phyloP scores from a whole-genome alignment of 2,329 filamentous ascomycete species.

The Aureobasidium leucospermi region DNA sequence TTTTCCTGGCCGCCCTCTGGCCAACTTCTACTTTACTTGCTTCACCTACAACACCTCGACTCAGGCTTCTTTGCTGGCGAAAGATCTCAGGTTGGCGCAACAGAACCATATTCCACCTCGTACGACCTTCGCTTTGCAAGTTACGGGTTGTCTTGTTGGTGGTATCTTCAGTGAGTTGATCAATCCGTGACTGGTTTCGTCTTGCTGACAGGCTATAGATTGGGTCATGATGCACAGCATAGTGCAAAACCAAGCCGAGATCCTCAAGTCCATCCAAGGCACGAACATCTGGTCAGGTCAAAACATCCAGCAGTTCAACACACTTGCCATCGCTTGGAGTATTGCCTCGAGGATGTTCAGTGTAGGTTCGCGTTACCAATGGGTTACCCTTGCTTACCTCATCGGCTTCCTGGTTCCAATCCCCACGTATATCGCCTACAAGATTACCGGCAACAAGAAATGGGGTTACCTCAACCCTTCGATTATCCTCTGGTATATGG shows the following conservation, averaged over 20 bases:
- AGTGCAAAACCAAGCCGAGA: conserved; percentile 35
- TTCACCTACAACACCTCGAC: conserved; percentile 26
- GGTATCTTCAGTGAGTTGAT: conserved; percentile 41
- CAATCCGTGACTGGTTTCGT: conserved; percentile 21
- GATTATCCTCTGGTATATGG: conserved; percentile 38
- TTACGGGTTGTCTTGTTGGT: conserved; percentile 36
- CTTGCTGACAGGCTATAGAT: background rate
- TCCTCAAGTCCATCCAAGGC: conserved; percentile 36
- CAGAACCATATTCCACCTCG: conserved; percentile 31
- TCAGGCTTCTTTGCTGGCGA: conserved; percentile 25
- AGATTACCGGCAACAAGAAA: conserved; percentile 23
- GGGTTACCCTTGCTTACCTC: conserved; percentile 35
- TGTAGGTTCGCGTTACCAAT: conserved; percentile 27
- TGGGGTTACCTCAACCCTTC: conserved; percentile 34
- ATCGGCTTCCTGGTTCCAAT: conserved; percentile 39
- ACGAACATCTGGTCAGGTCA: conserved; percentile 44
- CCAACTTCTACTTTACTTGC: conserved; percentile 22
- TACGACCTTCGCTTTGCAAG: conserved; percentile 38
- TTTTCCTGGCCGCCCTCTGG: conserved; percentile 32
- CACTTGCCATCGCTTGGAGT: conserved; percentile 34
- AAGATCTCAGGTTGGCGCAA: conserved; percentile 32
- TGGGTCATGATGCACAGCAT: conserved; percentile 29
- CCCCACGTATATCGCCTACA: conserved; percentile 33
- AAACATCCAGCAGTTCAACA: conserved; percentile 40
- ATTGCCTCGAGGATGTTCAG: conserved; percentile 38